Evolutionary conservation across 176 grass and related monocot species (phyloP), one percentile per base, ranked within the genome.

Genomic region (Aegilops tauschii): DNA sequence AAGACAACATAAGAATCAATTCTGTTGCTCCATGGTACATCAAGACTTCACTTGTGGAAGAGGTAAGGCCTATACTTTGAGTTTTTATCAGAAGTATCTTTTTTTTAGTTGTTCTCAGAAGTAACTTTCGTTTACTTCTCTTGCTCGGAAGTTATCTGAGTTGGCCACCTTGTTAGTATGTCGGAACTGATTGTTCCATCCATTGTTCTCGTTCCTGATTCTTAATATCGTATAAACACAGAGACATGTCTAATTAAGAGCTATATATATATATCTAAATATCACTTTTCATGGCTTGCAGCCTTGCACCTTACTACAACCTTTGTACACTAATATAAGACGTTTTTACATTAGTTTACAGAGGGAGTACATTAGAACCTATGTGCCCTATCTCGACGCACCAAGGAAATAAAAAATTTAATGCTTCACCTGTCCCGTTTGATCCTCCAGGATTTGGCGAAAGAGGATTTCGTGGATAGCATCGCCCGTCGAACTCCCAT

Each of bases 11-110:
- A 80, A 85, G 96, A 90, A 79, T 76, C 70, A 98, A 98, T 65
- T 87, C 86, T 75, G 93, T 98, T 39, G 85, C 90, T 63, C 96
- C 96, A 4, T 98, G 96, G 96, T 98, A 95, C 82, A 98, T 94
- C 84, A 92, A 62, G 82, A 98, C 96, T 87, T 90, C 90, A 82
- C 88, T 98, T 20, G 87, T 87, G 2, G 84, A 94, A 78, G 58
- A 52, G 65, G 93, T 95, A 85, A 80, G 86, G 36, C 21, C 28
- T 20, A 0, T 32, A 31, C 45, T 76, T 8, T 30, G 44, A 54
- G 29, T 21, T 30, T 54, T 54, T 4, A 7, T 45, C 71, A 4
- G 71, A 47, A 47, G 14, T 73, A 73, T 73, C 42, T 45, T 45
- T 45, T 45, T 45, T 45, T 12, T 45, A 45, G 44, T 45, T 45